Conservation (phyloP, 176 grass and related monocot genomes). For the Ananas comosus region DNA sequence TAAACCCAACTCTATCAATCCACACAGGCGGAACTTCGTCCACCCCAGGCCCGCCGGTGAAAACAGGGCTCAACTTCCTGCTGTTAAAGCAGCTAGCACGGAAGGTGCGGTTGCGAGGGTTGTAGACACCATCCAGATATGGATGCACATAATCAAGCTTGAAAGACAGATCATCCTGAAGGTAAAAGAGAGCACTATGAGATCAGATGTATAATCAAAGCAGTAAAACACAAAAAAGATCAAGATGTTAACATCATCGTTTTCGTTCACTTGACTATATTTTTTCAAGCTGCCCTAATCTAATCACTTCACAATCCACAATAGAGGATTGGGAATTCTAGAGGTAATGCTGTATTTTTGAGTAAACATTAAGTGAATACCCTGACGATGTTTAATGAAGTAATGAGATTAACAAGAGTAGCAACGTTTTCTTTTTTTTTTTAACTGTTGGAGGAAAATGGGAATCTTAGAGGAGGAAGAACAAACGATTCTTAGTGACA, state of each 20-base stretch:
- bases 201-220: conserved; percentile 3
- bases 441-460: no score
- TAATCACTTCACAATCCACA: not conserved
- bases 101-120: conserved; percentile 78
- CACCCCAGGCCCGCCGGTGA: conserved; percentile 70
- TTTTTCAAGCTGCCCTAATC: not conserved
- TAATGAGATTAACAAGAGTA: no score
- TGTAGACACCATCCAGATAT: conserved; percentile 75
- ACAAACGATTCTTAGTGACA: no score
- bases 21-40: conserved; percentile 87
- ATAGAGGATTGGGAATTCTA: not conserved
- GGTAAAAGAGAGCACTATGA: conserved; percentile 5
- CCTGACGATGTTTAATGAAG: not conserved
- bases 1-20: conserved; percentile 82
- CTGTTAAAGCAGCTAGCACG: conserved; percentile 84
- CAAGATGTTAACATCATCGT: not conserved
- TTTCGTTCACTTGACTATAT: not conserved
- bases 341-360: not conserved
- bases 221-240: not conserved
- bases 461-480: no score
- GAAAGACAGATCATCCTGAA: conserved; percentile 89
- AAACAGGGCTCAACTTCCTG: conserved; percentile 87
- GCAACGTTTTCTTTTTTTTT: no score
- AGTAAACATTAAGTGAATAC: not conserved
- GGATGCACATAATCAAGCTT: conserved; percentile 86